Base-by-base conservation (phyloP, 768 basidiomycete genomes). In the Clathrus columnatus region DNA sequence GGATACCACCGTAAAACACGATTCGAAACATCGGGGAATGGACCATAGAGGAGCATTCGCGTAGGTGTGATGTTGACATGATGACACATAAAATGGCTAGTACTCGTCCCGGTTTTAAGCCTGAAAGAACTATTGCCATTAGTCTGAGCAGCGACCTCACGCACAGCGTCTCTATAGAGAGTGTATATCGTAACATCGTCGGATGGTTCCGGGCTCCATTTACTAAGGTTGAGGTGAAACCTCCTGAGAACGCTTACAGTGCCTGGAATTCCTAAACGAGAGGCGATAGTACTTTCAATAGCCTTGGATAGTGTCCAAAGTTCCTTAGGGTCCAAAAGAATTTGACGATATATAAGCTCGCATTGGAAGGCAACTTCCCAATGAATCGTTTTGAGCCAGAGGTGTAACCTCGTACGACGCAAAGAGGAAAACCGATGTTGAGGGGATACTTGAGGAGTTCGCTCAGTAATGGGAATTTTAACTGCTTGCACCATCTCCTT, bases 361-460 rank as follows among this genome's bases (percentile, higher is more conserved):
- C 83, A 65, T 61, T 85, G 83, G 59, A 82, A 85, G 0, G 81
- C 75, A 17, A 85, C 70, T 43, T 60, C 59, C 79, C 77, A 83
- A 10, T 72, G 63, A 16, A 81, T 62, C 14, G 28, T 30, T 20
- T 46, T 58, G 24, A 79, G 63, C 67, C 72, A 73, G 2, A 8
- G 18, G 8, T 67, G 56, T 29, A 76, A 69, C 29, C 61, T 47
- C 1, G 61, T 54, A 42, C 78, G 62, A 2, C 65, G 66, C 6
- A 20, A 23, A 6, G 57, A 24, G 7, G 79, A 74, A 60, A 82
- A 85, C 11, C 82, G 69, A 0, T 58, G 61, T 24, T 77, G 69
- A 26, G 63, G 63, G n/a, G 71, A 78, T 18, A 75, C 63, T 28
- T 23, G 3, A 23, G 11, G 46, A 7, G 10, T 18, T 23, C 46